Percentiles rank a stretch among this genome's conserved stretches.
Conservation (phyloP, 495 filamentous ascomycete genomes). For the Penicillium paradoxum region DNA sequence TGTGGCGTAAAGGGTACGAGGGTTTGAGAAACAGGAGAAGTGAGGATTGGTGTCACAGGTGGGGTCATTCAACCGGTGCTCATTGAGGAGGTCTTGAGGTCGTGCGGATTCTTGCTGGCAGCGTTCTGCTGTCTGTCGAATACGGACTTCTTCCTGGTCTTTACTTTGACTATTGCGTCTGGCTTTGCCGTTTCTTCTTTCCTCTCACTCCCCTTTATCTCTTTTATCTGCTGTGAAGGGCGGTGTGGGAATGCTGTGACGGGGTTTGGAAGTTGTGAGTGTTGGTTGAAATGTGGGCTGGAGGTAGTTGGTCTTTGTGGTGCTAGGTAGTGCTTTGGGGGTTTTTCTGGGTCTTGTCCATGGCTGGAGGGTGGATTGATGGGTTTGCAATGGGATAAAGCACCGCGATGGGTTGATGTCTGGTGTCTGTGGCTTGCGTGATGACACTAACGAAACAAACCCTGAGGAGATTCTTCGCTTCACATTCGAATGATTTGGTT, state of each 20-base stretch:
- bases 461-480: constrained; percentile 45
- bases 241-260: constrained; percentile 1
- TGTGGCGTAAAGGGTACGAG: constrained; percentile 33
- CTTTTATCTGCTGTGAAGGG: constrained; percentile 1
- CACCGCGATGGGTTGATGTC: constrained; percentile 33
- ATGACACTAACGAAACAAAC: constrained; percentile 51
- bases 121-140: constrained; percentile 17
- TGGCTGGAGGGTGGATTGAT: background rate
- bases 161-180: background rate
- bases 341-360: background rate
- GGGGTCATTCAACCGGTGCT: background rate
- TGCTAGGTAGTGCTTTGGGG: constrained; percentile 4
- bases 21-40: background rate
- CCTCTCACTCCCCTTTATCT: background rate
- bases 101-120: background rate
- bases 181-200: background rate
- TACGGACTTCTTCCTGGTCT: constrained; percentile 5
- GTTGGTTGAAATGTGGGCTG: background rate
- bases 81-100: constrained; percentile 3
- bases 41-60: background rate
- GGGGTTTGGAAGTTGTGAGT: constrained; percentile 1
- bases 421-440: constrained; percentile 34
- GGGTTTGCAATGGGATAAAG: constrained; percentile 4
- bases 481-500: background rate
- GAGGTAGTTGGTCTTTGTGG: constrained; percentile 2